Evolutionary conservation across 768 basidiomycete genomes (phyloP), one percentile per base, ranked within the genome.

Genomic region (Hebeloma cylindrosporum): DNA sequence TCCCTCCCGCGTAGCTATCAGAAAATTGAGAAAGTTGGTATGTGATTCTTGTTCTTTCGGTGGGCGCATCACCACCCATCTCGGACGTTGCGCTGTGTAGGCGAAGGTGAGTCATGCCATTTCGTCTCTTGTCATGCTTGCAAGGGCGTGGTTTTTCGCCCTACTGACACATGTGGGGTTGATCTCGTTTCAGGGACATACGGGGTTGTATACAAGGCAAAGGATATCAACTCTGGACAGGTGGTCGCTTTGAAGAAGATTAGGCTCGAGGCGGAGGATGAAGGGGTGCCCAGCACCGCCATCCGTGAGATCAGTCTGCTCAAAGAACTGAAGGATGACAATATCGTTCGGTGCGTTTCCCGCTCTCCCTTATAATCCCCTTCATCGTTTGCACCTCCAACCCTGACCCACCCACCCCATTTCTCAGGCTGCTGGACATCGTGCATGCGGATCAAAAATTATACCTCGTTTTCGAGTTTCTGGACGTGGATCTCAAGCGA

Each of bases 191-290:
- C 61, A 98, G 95, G 95, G 55, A 97, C 95, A 18, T 98, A 98
- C 56, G 95, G 95, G 45, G 95, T 98, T 40, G 95, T 98, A 16
- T 98, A 98, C 78, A 96, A 97, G 67, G 95, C 95, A 29, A 80
- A 83, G 54, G 94, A 98, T 63, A 68, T 81, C 51, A 76, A 68
- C 34, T 86, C 79, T 7, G 87, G 87, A 62, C 69, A 82, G 55
- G 83, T 97, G 54, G 96, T 99, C 39, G 96, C 96, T 17, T 74
- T 98, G 53, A 99, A 99, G 82, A 99, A 99, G 78, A 98, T 99
- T 62, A 74, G 96, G 29, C 81, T 99, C 20, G 96, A 98, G 64
- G 93, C 93, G 13, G 96, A 98, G 67, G 96, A 99, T 61, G 96
- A 99, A 66, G 96, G 96, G 35, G 96, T 99, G 16, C 96, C 96